phyloP scores from a whole-genome alignment of 768 basidiomycete species.

The Nevesoporus exiguus region DNA sequence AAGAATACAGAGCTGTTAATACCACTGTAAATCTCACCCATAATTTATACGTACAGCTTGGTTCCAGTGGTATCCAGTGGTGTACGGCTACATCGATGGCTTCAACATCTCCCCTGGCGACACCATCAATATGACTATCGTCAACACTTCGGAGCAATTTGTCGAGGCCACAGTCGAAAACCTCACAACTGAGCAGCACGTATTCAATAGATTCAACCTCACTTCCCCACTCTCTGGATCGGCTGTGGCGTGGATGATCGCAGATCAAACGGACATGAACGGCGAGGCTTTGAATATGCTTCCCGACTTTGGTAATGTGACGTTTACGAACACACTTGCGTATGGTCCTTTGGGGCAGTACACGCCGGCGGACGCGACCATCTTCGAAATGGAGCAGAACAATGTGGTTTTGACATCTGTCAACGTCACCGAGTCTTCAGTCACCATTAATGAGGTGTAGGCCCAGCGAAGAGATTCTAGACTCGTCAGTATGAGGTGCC shows the following conservation, averaged over 20 bases:
- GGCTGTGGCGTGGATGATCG: too few relatives aligned
- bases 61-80: conserved; percentile 4
- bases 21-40: neutral
- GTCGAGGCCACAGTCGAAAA: neutral
- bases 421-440: neutral
- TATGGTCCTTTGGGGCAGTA: neutral
- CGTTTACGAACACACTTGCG: neutral
- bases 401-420: too few relatives aligned
- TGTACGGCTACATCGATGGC: too few relatives aligned
- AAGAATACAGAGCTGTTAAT: too few relatives aligned
- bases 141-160: too few relatives aligned
- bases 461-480: too few relatives aligned
- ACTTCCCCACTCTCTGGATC: too few relatives aligned
- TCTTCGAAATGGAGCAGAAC: too few relatives aligned
- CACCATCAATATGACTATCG: neutral
- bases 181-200: neutral
- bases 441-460: neutral
- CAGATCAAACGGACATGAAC: too few relatives aligned
- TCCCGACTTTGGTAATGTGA: neutral
- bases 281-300: too few relatives aligned
- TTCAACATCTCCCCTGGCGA: neutral
- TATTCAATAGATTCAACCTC: too few relatives aligned
- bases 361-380: neutral
- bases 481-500: too few relatives aligned
- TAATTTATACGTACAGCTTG: conserved; percentile 5